A percentile compares a stretch with the other conserved stretches of the same genome.
Conservation (phyloP, 768 basidiomycete genomes). For the Boletus coccyginus region DNA sequence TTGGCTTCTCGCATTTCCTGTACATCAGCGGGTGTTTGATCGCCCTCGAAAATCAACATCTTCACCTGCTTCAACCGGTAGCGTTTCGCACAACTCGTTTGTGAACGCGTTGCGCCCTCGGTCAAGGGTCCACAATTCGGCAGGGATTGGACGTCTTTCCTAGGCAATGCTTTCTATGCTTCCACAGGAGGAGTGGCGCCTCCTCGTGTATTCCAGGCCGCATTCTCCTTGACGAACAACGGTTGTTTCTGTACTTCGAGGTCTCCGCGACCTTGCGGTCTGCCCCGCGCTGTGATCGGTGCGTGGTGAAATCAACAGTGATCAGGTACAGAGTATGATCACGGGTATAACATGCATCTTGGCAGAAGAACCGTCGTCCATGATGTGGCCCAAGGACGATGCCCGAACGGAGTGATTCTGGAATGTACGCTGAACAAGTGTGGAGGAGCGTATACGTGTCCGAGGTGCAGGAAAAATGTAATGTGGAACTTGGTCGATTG, state of each 20-base stretch:
- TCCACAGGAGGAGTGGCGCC: no score
- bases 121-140: no score
- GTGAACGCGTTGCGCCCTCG: no score
- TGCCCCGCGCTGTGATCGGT: background rate
- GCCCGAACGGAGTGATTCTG: background rate
- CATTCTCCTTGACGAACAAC: background rate
- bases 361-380: background rate
- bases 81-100: no score
- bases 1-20: no score
- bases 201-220: no score
- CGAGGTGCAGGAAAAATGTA: background rate
- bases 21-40: no score
- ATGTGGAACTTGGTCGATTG: background rate
- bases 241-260: background rate
- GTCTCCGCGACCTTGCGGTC: background rate
- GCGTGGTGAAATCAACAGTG: background rate
- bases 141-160: no score
- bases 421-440: background rate
- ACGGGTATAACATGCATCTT: background rate
- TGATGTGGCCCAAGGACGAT: no score
- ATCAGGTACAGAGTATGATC: background rate
- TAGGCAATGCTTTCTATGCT: no score
- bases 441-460: background rate
- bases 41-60: no score
- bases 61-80: no score